Conservation (phyloP, 108 stramenopile species). For the Cyclotella distinguenda region DNA sequence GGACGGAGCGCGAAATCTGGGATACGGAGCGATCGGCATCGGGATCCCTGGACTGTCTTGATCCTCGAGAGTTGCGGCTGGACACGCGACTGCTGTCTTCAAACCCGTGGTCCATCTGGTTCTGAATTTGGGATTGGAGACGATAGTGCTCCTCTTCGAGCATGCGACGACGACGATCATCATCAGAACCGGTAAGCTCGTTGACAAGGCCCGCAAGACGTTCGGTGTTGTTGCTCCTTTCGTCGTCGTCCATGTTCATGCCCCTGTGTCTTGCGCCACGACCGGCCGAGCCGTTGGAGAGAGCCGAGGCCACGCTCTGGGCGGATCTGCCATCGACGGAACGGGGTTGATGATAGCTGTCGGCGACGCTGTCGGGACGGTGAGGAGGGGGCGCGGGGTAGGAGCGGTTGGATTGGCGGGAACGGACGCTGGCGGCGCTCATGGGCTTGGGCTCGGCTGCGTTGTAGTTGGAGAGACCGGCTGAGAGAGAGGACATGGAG, state of each 20-base stretch:
- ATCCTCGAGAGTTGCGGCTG: conserved; percentile 1
- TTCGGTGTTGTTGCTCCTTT: conserved; percentile 14
- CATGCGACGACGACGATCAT: neutral
- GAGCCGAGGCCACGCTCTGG: conserved; percentile 10
- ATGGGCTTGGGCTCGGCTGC: conserved; percentile 47
- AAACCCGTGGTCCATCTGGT: neutral
- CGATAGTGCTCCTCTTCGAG: conserved; percentile 13
- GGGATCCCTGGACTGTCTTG: conserved; percentile 9
- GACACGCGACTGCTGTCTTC: conserved; percentile 10
- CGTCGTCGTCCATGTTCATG: conserved; percentile 9
- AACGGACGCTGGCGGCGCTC: conserved; percentile 12
- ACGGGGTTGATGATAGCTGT: conserved; percentile 17
- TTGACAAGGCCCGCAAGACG: conserved; percentile 21
- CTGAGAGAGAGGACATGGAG: conserved; percentile 39
- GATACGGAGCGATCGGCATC: conserved; percentile 10
- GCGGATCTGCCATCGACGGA: conserved; percentile 13
- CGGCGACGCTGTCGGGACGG: conserved; percentile 2
- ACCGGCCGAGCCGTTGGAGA: conserved; percentile 19
- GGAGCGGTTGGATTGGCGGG: conserved; percentile 4
- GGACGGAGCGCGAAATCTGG: neutral
- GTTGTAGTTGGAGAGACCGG: conserved; percentile 39
- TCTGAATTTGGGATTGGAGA: neutral
- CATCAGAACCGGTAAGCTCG: conserved; percentile 5
- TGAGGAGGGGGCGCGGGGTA: conserved; percentile 7
- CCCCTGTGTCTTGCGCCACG: neutral